Base-by-base conservation (phyloP, 139 green algal genomes). In the Asterochloris erici region DNA sequence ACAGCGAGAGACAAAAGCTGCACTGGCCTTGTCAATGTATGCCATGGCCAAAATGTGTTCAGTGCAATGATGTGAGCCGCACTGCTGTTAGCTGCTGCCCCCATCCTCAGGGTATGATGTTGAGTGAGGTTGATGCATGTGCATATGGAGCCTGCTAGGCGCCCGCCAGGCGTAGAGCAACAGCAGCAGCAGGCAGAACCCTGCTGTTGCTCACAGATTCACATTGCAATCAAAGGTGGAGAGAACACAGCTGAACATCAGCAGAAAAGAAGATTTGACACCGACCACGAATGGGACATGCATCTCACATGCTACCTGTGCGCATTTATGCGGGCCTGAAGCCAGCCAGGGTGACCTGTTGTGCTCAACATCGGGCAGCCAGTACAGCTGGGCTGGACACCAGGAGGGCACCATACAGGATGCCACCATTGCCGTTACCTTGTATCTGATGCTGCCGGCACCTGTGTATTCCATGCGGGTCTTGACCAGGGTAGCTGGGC, bases 401-500 rank as follows among this genome's bases (percentile, higher is more conserved):
- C 19, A 21, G 23, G 14, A 38, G 11, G 28, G 62, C 23, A 74
- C 14, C 29, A 16, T 60, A 27, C 17, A 15, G 11, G 23, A 23
- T 29, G 62, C 10, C 14, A 24, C 13, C 1, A 15, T 78, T 77
- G 54, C 10, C 9, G 38, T 17, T 16, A 86, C 78, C 78, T 61
- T 83, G 74, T 89, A 86, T 28, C 70, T 73, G 19, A 79, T 38
- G 24, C 15, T 77, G 29, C 61, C 81, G 60, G 74, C 68, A 17
- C 81, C 82, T 0, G 76, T 78, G 76, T 96, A 97, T 87, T 99
- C 97, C 93, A 99, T 98, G 28, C 96, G 87, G 0, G 97, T 99
- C 81, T 99, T 99, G 16, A 99, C 79, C 0, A 99, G 87, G 1
- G 95, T 98, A 23, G 98, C 82, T 15, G 97, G 97, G 61, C 90